Evolutionary conservation across 2,329 filamentous ascomycete genomes (phyloP).

Genomic region (Fusarium agapanthi): DNA sequence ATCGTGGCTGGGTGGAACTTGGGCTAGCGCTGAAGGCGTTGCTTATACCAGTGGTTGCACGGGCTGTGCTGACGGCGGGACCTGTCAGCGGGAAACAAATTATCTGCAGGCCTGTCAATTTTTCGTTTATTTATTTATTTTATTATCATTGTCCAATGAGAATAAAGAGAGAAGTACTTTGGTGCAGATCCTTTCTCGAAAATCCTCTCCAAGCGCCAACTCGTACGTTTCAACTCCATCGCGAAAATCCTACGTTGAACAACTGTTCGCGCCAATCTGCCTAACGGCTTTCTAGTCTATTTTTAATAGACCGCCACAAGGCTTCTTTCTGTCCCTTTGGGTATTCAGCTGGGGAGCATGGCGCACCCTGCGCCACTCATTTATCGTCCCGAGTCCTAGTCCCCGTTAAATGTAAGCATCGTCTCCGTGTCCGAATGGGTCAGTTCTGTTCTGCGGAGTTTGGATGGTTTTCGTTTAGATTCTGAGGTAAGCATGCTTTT

Average conservation of each 20-base stretch:
- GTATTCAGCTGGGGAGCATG: neutral
- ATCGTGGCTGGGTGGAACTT: conserved; percentile 12
- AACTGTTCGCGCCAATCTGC: neutral
- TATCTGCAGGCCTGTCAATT: neutral
- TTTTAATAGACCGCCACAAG: conserved; percentile 13
- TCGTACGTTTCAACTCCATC: conserved; percentile 7
- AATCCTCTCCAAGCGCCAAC: neutral
- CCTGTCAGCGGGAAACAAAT: neutral
- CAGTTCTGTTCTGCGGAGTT: neutral
- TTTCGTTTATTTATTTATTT: neutral
- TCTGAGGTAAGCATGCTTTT: neutral
- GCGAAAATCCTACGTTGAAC: neutral
- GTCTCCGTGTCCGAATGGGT: neutral
- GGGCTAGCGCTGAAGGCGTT: neutral
- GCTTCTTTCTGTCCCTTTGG: neutral
- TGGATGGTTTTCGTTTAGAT: neutral
- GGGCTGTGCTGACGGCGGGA: conserved; percentile 1
- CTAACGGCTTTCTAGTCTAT: conserved; percentile 5
- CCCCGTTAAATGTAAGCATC: neutral
- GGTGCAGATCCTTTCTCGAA: neutral
- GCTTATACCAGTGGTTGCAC: neutral
- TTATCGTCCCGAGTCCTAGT: neutral
- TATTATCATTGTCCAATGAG: neutral
- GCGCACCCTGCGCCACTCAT: neutral
- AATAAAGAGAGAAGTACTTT: neutral